Percentiles rank a stretch among this genome's conserved stretches.
These are phyloP conservation scores for Suillus sp. DNA, from an alignment of 768 basidiomycete genomes.

Conservation along the genomic window DNA sequence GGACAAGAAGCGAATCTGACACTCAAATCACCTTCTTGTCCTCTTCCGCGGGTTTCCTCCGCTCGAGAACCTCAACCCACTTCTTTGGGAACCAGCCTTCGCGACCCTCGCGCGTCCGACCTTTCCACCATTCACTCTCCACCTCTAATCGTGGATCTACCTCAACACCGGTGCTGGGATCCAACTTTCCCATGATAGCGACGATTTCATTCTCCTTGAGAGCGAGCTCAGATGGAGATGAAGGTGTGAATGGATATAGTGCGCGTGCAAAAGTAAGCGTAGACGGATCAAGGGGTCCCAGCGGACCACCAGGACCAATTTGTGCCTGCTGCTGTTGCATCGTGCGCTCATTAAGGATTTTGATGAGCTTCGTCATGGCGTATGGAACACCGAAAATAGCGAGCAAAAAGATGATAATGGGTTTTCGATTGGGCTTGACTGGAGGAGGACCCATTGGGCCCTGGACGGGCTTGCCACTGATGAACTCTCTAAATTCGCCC, in stretches of 20 bases:
- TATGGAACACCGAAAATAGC: conserved; percentile 93
- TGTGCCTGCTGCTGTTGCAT: conserved; percentile 46
- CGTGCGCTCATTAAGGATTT: conserved; percentile 67
- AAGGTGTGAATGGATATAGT: conserved; percentile 73
- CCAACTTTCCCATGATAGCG: conserved; percentile 82
- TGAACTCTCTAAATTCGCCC: conserved; percentile 75
- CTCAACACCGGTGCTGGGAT: conserved; percentile 66
- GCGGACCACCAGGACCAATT: conserved; percentile 28
- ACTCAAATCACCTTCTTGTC: conserved; percentile 43
- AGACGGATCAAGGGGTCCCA: conserved; percentile 73
- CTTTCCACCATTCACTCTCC: conserved; percentile 90
- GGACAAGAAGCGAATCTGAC: neutral
- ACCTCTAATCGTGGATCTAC: conserved; percentile 65
- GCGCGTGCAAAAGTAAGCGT: conserved; percentile 84
- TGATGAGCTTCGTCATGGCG: conserved; percentile 89
- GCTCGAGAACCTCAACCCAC: conserved; percentile 77
- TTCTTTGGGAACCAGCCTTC: conserved; percentile 95
- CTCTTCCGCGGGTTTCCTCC: conserved; percentile 39
- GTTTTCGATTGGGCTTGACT: conserved; percentile 82
- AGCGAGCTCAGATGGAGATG: conserved; percentile 74
- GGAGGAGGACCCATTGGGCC: conserved; percentile 41
- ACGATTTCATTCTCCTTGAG: conserved; percentile 92
- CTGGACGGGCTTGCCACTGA: conserved; percentile 63
- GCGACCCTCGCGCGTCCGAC: conserved; percentile 86
- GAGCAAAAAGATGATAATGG: conserved; percentile 89